Conservation (phyloP, 1,284 basidiomycete genomes). For the Coriolopsis trogii region DNA sequence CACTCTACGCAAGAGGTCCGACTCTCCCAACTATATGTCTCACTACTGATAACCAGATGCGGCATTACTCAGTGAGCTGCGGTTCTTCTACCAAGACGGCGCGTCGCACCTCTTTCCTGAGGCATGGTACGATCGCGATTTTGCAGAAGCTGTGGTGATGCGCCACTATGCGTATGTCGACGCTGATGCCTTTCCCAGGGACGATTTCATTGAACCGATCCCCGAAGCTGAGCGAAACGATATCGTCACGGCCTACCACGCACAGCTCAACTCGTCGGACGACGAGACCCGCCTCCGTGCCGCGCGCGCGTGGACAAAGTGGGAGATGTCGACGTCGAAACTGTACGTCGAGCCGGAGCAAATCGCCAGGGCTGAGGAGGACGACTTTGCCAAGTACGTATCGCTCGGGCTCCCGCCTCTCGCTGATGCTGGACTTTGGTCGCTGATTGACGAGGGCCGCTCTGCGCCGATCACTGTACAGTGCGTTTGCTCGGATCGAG, state of each 20-base stretch:
- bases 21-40: background rate
- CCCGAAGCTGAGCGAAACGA: slow-evolving; percentile 80
- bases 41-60: background rate
- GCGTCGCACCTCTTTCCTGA: slow-evolving; percentile 86
- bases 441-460: background rate
- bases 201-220: slow-evolving; percentile 80
- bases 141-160: no score
- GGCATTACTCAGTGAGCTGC: slow-evolving; percentile 76
- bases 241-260: slow-evolving; percentile 84
- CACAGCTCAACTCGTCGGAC: slow-evolving; percentile 78
- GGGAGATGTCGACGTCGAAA: slow-evolving; percentile 89
- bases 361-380: slow-evolving; percentile 73
- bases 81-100: slow-evolving; percentile 92
- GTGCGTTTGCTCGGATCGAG: slow-evolving; percentile 89
- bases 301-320: slow-evolving; percentile 87
- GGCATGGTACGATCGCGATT: slow-evolving; percentile 81
- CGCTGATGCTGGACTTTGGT: slow-evolving; percentile 11
- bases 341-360: slow-evolving; percentile 71
- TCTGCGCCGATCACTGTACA: slow-evolving; percentile 31
- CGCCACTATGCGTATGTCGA: no score
- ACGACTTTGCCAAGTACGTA: slow-evolving; percentile 75
- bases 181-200: no score
- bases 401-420: background rate
- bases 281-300: slow-evolving; percentile 69
- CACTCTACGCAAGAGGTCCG: slow-evolving; percentile 75